These are phyloP conservation scores for Phytophthora macrochlamydospora DNA, from an alignment of 352 stramenopile genomes.

Conservation along the genomic window DNA sequence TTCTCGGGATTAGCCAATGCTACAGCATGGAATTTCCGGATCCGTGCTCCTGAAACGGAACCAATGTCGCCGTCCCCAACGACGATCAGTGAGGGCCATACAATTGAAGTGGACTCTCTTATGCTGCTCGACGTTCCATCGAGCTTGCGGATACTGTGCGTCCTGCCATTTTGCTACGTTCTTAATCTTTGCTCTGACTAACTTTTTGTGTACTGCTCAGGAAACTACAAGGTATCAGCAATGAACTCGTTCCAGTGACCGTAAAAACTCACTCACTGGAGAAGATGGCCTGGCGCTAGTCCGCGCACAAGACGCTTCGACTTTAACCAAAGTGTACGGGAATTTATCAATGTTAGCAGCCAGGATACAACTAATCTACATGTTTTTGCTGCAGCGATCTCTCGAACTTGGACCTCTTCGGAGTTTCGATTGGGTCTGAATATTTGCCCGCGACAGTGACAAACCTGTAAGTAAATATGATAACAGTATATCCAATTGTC, in stretches of 20 bases:
- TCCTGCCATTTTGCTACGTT: neutral
- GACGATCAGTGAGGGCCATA: slow-evolving; percentile 7
- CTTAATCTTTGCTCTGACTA: neutral
- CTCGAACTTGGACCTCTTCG: slow-evolving; percentile 39
- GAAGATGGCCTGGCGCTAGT: slow-evolving; percentile 28
- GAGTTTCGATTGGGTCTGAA: slow-evolving; percentile 21
- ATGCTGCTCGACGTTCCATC: slow-evolving; percentile 34
- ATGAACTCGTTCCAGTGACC: slow-evolving; percentile 23
- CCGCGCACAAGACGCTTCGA: slow-evolving; percentile 22
- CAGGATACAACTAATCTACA: neutral
- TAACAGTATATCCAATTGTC: neutral
- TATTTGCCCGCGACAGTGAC: slow-evolving; percentile 40
- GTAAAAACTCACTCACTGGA: slow-evolving; percentile 22
- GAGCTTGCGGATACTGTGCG: slow-evolving; percentile 30
- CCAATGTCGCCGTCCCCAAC: slow-evolving; percentile 17
- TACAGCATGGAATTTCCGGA: slow-evolving; percentile 38
- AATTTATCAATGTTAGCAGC: too few relatives aligned
- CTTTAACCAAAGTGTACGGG: slow-evolving; percentile 35
- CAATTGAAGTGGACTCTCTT: slow-evolving; percentile 32
- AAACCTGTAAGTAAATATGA: slow-evolving; percentile 30
- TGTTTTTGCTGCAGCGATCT: slow-evolving; percentile 27
- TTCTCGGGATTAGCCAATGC: slow-evolving; percentile 36
- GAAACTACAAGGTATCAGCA: slow-evolving; percentile 30
- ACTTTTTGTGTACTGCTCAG: slow-evolving; percentile 10
- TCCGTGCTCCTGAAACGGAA: slow-evolving; percentile 22